These are phyloP conservation scores for Magnolia kwangsiensis DNA, from an alignment of 164 flowering plant genomes.

Conservation along the genomic window DNA sequence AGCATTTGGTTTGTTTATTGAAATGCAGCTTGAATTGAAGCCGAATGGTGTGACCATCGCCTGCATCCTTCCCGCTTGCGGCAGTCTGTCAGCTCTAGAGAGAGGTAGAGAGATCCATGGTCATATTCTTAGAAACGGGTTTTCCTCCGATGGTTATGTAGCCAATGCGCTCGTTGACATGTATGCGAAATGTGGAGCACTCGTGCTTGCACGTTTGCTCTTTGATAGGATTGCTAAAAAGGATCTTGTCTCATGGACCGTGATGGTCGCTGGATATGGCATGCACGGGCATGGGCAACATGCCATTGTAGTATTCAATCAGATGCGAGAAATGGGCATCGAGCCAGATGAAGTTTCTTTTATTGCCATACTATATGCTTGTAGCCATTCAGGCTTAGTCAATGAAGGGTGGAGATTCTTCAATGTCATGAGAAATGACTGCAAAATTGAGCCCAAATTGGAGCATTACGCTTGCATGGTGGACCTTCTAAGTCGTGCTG, in stretches of 20 bases:
- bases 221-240: conserved; percentile 39
- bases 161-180: conserved; percentile 64
- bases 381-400: conserved; percentile 61
- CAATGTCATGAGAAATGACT: conserved; percentile 44
- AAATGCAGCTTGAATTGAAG: conserved; percentile 41
- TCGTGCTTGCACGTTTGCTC: conserved; percentile 38
- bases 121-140: conserved; percentile 40
- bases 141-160: conserved; percentile 34
- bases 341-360: conserved; percentile 51
- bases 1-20: conserved; percentile 40
- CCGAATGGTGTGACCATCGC: conserved; percentile 46
- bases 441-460: conserved; percentile 42
- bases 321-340: conserved; percentile 45
- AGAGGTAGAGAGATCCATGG: conserved; percentile 60
- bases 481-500: conserved; percentile 56
- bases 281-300: conserved; percentile 63
- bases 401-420: conserved; percentile 57
- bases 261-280: conserved; percentile 69
- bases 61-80: conserved; percentile 60
- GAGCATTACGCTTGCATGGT: conserved; percentile 72
- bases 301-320: conserved; percentile 43
- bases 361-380: conserved; percentile 52
- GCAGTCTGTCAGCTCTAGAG: conserved; percentile 51
- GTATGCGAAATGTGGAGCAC: conserved; percentile 61
- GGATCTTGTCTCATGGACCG: conserved; percentile 62